Conservation (phyloP, 164 flowering plant species). For the Cinnamomum chago region DNA sequence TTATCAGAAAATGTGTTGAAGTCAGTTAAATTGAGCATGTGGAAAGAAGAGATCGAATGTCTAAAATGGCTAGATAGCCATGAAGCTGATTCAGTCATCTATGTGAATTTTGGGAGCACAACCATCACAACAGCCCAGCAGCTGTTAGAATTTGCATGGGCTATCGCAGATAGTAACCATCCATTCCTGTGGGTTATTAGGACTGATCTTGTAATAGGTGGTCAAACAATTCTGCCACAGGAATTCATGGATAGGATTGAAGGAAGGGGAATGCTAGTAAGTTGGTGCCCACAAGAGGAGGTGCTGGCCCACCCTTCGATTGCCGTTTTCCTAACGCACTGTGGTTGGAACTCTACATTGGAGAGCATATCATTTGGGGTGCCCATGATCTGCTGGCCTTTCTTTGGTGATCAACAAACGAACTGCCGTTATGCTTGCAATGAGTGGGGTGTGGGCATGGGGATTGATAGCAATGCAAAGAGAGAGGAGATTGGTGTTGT, state of each 20-base stretch:
- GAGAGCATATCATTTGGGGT: slow-evolving; percentile 26
- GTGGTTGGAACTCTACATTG: slow-evolving; percentile 31
- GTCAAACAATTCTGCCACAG: slow-evolving; percentile 22
- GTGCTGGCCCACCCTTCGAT: slow-evolving; percentile 25
- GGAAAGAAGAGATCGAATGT: slow-evolving; percentile 39
- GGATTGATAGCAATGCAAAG: slow-evolving; percentile 21
- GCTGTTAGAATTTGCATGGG: slow-evolving; percentile 49
- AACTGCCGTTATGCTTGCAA: slow-evolving; percentile 28
- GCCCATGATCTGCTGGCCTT: slow-evolving; percentile 58
- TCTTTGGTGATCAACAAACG: slow-evolving; percentile 41
- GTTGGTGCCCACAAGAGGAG: slow-evolving; percentile 44
- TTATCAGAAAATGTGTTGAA: not conserved
- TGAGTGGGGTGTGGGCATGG: slow-evolving; percentile 32
- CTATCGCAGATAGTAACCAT: slow-evolving; percentile 38
- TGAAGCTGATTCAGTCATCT: slow-evolving; percentile 34
- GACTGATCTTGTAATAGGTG: slow-evolving; percentile 39
- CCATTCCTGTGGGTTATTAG: slow-evolving; percentile 50
- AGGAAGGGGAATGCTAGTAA: slow-evolving; percentile 24
- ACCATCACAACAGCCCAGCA: slow-evolving; percentile 32
- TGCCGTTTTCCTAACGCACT: slow-evolving; percentile 26
- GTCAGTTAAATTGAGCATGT: slow-evolving; percentile 14
- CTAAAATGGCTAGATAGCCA: slow-evolving; percentile 38
- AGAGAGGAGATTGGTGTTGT: slow-evolving; percentile 24
- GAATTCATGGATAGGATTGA: slow-evolving; percentile 27
- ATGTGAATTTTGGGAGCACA: slow-evolving; percentile 53